Conservation (phyloP, 1,284 basidiomycete species). For the Anthracocystis walkeri region DNA sequence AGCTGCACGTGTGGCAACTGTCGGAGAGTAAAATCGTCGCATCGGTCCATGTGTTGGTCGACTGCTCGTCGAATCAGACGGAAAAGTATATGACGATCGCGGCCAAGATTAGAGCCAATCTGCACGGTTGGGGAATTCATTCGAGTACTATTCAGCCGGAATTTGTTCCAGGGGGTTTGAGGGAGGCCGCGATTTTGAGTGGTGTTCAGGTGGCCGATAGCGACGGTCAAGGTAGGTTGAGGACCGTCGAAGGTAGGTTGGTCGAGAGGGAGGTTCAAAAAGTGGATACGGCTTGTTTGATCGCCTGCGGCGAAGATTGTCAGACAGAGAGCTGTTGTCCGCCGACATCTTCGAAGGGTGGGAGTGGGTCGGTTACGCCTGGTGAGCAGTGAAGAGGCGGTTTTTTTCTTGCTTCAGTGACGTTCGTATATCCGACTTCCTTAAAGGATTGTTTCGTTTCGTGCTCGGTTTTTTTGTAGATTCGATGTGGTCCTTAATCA, state of each 20-base stretch:
- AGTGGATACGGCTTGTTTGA: slow-evolving; percentile 60
- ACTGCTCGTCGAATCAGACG: slow-evolving; percentile 73
- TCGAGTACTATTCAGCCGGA: slow-evolving; percentile 73
- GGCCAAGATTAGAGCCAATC: slow-evolving; percentile 80
- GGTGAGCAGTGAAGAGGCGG: slow-evolving; percentile 14
- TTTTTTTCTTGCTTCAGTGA: too few species aligned
- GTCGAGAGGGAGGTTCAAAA: slow-evolving; percentile 61
- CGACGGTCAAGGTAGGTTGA: slow-evolving; percentile 55
- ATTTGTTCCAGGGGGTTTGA: slow-evolving; percentile 63
- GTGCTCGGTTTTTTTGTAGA: too few species aligned
- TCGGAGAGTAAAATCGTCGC: slow-evolving; percentile 90
- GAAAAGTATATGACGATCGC: slow-evolving; percentile 86
- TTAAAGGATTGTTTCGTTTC: background rate
- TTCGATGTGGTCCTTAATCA: too few species aligned
- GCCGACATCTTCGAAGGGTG: slow-evolving; percentile 15
- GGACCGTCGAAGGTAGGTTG: slow-evolving; percentile 58
- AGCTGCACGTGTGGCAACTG: slow-evolving; percentile 94
- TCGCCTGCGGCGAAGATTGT: slow-evolving; percentile 61
- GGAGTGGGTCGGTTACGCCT: slow-evolving; percentile 19
- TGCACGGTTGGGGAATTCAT: slow-evolving; percentile 93
- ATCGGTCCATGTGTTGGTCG: slow-evolving; percentile 92
- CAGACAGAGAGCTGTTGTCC: slow-evolving; percentile 63
- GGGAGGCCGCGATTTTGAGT: slow-evolving; percentile 60
- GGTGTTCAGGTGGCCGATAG: slow-evolving; percentile 61
- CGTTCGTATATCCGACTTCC: background rate